These are phyloP conservation scores for Calocybe gangraenosa DNA, from an alignment of 768 basidiomycete species.

Conservation along the genomic window DNA sequence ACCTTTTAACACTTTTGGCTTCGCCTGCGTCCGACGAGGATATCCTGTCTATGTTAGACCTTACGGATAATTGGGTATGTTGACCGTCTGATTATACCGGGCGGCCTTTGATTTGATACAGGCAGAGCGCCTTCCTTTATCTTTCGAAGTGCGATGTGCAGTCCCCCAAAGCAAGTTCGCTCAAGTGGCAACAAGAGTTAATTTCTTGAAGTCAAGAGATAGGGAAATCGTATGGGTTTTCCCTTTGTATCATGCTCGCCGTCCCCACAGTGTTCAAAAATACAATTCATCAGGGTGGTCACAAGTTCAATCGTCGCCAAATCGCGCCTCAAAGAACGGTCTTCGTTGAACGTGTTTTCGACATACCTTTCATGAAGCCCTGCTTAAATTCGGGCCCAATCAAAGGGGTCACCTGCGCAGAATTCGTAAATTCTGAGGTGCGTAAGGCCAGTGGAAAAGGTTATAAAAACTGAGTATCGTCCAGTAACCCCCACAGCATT, in stretches of 20 bases:
- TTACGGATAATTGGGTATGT: constrained; percentile 16
- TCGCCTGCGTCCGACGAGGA: constrained; percentile 20
- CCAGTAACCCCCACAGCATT: no score
- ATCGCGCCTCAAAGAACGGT: constrained; percentile 32
- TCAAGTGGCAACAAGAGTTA: constrained; percentile 41
- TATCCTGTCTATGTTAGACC: constrained; percentile 14
- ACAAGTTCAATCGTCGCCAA: constrained; percentile 40
- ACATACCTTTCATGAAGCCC: no score
- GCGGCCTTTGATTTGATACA: not conserved
- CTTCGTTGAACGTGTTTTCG: constrained; percentile 25
- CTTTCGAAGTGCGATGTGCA: constrained; percentile 23
- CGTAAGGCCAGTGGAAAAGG: no score
- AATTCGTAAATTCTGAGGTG: no score
- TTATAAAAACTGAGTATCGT: no score
- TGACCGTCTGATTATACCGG: not conserved
- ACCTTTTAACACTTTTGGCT: constrained; percentile 45
- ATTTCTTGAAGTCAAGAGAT: constrained; percentile 40
- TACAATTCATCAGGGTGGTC: constrained; percentile 39
- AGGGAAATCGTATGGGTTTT: constrained; percentile 37
- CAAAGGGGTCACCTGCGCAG: no score
- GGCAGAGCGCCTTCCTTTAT: constrained; percentile 18
- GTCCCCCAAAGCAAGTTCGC: constrained; percentile 17
- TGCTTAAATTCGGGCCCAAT: no score
- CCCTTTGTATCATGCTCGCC: not conserved
- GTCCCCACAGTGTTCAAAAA: not conserved